Evolutionary conservation across 345 rosid genomes (phyloP).

Genomic region (Brassica rapa): DNA sequence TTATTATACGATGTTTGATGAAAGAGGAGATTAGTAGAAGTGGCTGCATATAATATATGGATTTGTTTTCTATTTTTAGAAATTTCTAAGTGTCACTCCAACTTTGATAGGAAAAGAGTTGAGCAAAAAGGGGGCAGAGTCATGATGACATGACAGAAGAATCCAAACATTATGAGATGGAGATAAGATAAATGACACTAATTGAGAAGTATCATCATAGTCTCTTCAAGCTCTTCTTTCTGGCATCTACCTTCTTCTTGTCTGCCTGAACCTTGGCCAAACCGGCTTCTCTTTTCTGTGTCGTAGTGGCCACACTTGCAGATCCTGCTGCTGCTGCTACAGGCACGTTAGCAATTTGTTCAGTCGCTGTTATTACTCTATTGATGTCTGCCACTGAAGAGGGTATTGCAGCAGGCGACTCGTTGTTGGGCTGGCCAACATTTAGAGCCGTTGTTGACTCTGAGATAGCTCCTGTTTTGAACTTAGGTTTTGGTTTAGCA

Average conservation of each 20-base stretch:
- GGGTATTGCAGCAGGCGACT: slow-evolving; percentile 46
- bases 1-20: no score
- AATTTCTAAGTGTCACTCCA: no score
- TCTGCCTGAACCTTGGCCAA: slow-evolving; percentile 64
- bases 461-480: slow-evolving; percentile 83
- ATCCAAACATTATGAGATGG: neutral
- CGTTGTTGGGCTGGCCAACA: slow-evolving; percentile 68
- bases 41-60: no score
- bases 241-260: slow-evolving; percentile 95
- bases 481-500: slow-evolving; percentile 86
- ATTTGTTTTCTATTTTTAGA: no score
- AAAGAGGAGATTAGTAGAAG: no score
- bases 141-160: neutral
- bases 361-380: slow-evolving; percentile 52
- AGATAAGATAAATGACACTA: neutral
- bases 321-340: slow-evolving; percentile 35
- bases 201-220: slow-evolving; percentile 42
- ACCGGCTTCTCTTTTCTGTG: slow-evolving; percentile 68
- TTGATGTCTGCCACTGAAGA: slow-evolving; percentile 52
- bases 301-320: slow-evolving; percentile 44
- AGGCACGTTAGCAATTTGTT: slow-evolving; percentile 21
- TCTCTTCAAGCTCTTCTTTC: slow-evolving; percentile 97
- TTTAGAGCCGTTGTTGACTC: slow-evolving; percentile 85
- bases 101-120: no score
- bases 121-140: neutral